Base-by-base conservation (phyloP, 176 grass and related monocot genomes). In the Zea mays region DNA sequence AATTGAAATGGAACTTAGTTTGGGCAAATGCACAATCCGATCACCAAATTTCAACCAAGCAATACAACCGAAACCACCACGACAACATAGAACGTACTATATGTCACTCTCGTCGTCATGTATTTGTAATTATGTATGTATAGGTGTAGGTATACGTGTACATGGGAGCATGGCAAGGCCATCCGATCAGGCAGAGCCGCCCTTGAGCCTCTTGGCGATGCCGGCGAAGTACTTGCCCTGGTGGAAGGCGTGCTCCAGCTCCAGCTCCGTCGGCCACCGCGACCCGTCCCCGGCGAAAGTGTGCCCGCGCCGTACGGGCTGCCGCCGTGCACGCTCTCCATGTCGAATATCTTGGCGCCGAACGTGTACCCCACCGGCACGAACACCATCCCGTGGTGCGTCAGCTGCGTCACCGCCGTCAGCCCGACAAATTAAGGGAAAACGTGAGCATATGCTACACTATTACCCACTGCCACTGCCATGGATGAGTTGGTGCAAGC, bases 221-320 rank as follows among this genome's bases (percentile, higher is more conserved):
- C 79, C 75, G 3, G 93, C 86, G 61, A 93, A 97, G 81, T 93
- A 89, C 72, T 93, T 86, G 40, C 93, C 93, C 79, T 97, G 93
- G 78, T 97, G 93, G 65, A 97, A 93, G 51, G 93, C 88, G 80
- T 97, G 90, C 81, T 97, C 90, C 68, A 87, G 78, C 78, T 97
- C 93, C 73, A 87, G 41, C 15, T 90, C 81, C 57, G 84, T 74
- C 3, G 90, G 93, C 73, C 77, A 85, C 79, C 93, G 82, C 10
- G 93, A 86, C 15, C 88, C 88, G 17, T 97, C 93, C 0, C 90
- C 88, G 20, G 88, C 90, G 47, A 91, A 97, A n/a, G n/a, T 11
- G 90, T 93, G 16, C 90, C 93, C 0, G 82, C 77, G 17, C 88
- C 82, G 44, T 90, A 93, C 10, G 87, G 85, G 71, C 88, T 90